Conservation (phyloP, 768 basidiomycete species). For the Imleria badia region DNA sequence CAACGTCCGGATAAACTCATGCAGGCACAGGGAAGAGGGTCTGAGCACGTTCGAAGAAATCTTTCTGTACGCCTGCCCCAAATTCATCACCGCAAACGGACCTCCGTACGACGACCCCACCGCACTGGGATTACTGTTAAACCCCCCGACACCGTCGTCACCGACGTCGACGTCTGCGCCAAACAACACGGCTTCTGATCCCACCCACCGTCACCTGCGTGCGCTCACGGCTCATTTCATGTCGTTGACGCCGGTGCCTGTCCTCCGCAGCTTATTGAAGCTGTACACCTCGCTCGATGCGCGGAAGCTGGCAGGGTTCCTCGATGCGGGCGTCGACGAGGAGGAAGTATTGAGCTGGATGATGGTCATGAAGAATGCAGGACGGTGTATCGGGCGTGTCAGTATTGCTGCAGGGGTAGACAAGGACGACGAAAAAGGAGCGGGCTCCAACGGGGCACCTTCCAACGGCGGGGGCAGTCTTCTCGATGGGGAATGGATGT, state of each 20-base stretch:
- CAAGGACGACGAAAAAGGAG: conserved; percentile 35
- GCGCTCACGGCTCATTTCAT: conserved; percentile 83
- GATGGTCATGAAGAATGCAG: conserved; percentile 93
- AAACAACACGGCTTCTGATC: conserved; percentile 44
- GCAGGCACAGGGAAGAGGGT: conserved; percentile 56
- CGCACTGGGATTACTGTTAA: conserved; percentile 51
- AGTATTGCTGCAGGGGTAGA: conserved; percentile 42
- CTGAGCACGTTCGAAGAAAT: conserved; percentile 53
- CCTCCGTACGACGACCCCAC: conserved; percentile 87
- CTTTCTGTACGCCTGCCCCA: conserved; percentile 92
- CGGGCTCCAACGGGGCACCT: conserved; percentile 12
- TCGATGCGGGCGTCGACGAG: conserved; percentile 73
- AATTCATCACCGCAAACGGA: conserved; percentile 93
- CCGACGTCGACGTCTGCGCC: conserved; percentile 25
- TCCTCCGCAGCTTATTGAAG: conserved; percentile 88
- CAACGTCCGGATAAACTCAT: neutral
- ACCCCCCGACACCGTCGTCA: conserved; percentile 38
- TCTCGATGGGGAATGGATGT: conserved; percentile 82
- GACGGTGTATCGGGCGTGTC: conserved; percentile 60
- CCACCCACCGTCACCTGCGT: conserved; percentile 79
- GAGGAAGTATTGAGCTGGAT: conserved; percentile 95
- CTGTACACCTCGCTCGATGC: conserved; percentile 94
- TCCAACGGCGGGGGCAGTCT: conserved; percentile 44
- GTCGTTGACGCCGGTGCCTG: conserved; percentile 75
- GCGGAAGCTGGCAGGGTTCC: conserved; percentile 87